A percentile compares a stretch with the other conserved stretches of the same genome.
These are phyloP conservation scores for Cladorrhinum sp. DNA, from an alignment of 2,329 filamentous ascomycete genomes.

Conservation along the genomic window DNA sequence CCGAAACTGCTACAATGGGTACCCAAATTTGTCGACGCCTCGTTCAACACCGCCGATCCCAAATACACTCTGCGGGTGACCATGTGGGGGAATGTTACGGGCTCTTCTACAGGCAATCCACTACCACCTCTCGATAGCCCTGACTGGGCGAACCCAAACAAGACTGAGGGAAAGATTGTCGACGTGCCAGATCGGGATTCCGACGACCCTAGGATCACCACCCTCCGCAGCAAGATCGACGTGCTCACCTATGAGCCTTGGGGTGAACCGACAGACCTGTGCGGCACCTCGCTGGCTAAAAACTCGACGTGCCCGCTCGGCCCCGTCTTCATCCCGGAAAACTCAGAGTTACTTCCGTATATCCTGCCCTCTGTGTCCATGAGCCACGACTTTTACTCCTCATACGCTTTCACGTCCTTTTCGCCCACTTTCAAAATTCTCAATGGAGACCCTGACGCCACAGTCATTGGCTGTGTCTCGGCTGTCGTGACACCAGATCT, in stretches of 20 bases:
- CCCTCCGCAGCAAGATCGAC: conserved; percentile 67
- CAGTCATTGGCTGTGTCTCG: conserved; percentile 74
- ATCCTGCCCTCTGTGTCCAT: conserved; percentile 70
- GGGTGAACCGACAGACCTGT: conserved; percentile 59
- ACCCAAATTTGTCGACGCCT: conserved; percentile 70
- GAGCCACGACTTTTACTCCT: conserved; percentile 70
- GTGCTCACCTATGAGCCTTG: conserved; percentile 76
- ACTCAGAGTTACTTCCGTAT: conserved; percentile 38
- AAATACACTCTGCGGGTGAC: conserved; percentile 70
- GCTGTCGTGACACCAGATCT: conserved; percentile 82
- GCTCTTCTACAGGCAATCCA: conserved; percentile 54
- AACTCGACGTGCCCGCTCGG: conserved; percentile 65
- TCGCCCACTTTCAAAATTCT: conserved; percentile 69
- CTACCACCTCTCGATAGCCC: conserved; percentile 60
- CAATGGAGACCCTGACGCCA: conserved; percentile 64
- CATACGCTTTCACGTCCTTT: conserved; percentile 83
- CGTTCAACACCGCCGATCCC: conserved; percentile 61
- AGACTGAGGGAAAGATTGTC: conserved; percentile 73
- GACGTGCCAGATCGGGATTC: conserved; percentile 50
- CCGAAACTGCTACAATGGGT: conserved; percentile 73
- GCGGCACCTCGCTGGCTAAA: conserved; percentile 56
- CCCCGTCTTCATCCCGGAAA: conserved; percentile 60
- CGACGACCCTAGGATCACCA: conserved; percentile 60
- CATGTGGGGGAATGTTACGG: conserved; percentile 88
- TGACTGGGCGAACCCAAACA: conserved; percentile 59